These are phyloP conservation scores for Yarrowia galli DNA, from an alignment of 1,139 yeast genomes.

Conservation along the genomic window DNA sequence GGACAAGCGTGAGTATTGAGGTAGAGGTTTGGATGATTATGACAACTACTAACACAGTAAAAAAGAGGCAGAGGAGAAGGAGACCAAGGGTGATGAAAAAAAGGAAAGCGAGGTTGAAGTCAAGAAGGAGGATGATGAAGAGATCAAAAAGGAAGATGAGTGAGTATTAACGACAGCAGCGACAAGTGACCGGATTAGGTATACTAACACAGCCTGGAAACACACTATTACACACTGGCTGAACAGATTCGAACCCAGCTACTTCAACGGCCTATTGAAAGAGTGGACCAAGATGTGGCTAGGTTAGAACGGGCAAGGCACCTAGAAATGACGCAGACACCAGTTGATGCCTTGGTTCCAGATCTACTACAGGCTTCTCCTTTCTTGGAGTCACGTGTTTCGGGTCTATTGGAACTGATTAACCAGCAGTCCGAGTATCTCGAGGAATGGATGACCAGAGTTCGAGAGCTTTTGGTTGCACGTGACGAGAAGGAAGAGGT, in stretches of 20 bases:
- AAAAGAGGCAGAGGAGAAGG: not conserved
- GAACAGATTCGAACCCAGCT: constrained; percentile 16
- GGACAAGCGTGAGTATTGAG: constrained; percentile 39
- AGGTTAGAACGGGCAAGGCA: not conserved
- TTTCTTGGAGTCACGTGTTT: constrained; percentile 1
- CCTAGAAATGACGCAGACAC: not conserved
- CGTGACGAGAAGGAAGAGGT: constrained; percentile 2
- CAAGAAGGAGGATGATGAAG: not conserved
- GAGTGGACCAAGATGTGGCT: not conserved
- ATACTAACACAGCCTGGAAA: constrained; percentile 25
- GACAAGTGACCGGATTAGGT: no score
- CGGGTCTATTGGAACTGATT: not conserved
- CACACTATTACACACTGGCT: constrained; percentile 2
- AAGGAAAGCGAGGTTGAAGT: not conserved
- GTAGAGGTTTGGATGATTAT: not conserved
- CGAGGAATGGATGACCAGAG: constrained; percentile 8
- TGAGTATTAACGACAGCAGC: not conserved
- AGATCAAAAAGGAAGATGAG: not conserved
- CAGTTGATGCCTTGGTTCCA: not conserved
- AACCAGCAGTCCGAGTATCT: constrained; percentile 12
- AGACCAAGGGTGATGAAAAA: not conserved
- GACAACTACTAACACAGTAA: not conserved
- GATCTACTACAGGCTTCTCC: constrained; percentile 6
- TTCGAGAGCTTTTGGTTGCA: not conserved
- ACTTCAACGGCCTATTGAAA: not conserved